Conservation (phyloP, 2,329 filamentous ascomycete species). For the Dothideomycetidae sp. region DNA sequence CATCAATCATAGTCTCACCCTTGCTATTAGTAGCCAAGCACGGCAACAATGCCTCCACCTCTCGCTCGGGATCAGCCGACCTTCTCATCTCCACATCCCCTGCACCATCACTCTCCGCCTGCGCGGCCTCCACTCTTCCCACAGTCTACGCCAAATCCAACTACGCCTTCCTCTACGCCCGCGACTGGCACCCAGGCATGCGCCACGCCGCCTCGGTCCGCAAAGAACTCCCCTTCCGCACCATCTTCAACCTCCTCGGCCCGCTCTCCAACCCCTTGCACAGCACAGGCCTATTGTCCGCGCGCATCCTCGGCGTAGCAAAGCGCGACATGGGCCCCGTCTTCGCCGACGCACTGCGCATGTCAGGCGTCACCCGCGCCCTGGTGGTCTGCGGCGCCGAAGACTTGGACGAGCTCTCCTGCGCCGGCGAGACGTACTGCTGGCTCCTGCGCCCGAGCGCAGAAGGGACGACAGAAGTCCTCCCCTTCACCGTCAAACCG, state of each 20-base stretch:
- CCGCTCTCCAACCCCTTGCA: slow-evolving; percentile 86
- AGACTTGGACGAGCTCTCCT: slow-evolving; percentile 89
- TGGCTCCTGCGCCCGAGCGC: slow-evolving; percentile 56
- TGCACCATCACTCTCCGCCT: slow-evolving; percentile 57
- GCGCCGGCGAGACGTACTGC: slow-evolving; percentile 75
- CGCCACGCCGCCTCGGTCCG: slow-evolving; percentile 74
- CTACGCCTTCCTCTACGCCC: slow-evolving; percentile 91
- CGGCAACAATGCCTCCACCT: slow-evolving; percentile 89
- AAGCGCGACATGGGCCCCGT: slow-evolving; percentile 73
- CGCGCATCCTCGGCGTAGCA: slow-evolving; percentile 84
- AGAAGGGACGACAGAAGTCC: slow-evolving; percentile 42
- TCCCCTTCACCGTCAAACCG: slow-evolving; percentile 65
- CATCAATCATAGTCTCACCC: slow-evolving; percentile 80
- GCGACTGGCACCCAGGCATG: slow-evolving; percentile 94
- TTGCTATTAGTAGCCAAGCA: slow-evolving; percentile 83
- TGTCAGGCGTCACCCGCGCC: slow-evolving; percentile 66
- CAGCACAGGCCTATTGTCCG: slow-evolving; percentile 56
- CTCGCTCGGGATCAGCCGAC: slow-evolving; percentile 89
- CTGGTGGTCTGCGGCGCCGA: slow-evolving; percentile 88
- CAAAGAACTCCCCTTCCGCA: slow-evolving; percentile 80
- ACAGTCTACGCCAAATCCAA: slow-evolving; percentile 66
- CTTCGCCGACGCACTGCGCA: slow-evolving; percentile 69
- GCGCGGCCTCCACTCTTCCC: slow-evolving; percentile 57
- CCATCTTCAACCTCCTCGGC: slow-evolving; percentile 93
- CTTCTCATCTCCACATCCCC: slow-evolving; percentile 60